Conservation (phyloP, 306 rosid genomes). For the Dalbergia cochinchinensis region DNA sequence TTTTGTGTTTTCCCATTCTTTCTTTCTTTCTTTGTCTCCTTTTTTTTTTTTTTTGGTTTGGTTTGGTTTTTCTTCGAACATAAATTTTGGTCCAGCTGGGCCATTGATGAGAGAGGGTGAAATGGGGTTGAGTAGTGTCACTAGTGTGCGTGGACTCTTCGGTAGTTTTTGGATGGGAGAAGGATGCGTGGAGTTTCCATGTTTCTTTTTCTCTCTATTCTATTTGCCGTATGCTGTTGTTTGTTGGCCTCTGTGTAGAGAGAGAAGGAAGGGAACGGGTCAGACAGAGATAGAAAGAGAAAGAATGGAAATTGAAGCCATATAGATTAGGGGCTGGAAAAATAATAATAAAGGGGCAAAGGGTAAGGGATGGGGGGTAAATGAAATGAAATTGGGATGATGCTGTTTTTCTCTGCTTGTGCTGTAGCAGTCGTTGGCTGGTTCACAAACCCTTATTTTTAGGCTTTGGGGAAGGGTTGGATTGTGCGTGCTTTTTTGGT, state of each 20-base stretch:
- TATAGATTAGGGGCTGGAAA: constrained; percentile 47
- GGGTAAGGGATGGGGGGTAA: constrained; percentile 5
- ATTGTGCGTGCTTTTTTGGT: constrained; percentile 10
- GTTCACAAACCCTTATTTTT: constrained; percentile 60
- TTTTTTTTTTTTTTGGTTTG: constrained; percentile 35
- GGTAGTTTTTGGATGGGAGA: constrained; percentile 37
- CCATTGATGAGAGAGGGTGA: constrained; percentile 73
- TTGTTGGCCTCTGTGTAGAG: constrained; percentile 57
- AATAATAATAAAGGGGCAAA: constrained; percentile 1
- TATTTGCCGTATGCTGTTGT: constrained; percentile 46
- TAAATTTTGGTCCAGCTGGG: constrained; percentile 98
- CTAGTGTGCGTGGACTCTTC: constrained; percentile 67
- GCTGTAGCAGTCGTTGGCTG: constrained; percentile 56
- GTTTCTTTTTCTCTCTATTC: constrained; percentile 72
- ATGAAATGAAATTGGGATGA: constrained; percentile 49
- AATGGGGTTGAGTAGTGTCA: constrained; percentile 48
- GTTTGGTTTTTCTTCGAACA: constrained; percentile 62
- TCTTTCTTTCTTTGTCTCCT: constrained; percentile 54
- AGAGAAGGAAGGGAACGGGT: constrained; percentile 49
- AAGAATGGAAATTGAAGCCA: neutral
- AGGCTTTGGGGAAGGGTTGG: constrained; percentile 52
- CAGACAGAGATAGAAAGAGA: constrained; percentile 40
- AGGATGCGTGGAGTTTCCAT: constrained; percentile 74
- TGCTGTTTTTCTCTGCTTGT: constrained; percentile 57
- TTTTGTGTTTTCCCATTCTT: constrained; percentile 45